These are phyloP conservation scores for Lasiodiplodia sp. DNA, from an alignment of 2,329 filamentous ascomycete genomes.

Conservation along the genomic window DNA sequence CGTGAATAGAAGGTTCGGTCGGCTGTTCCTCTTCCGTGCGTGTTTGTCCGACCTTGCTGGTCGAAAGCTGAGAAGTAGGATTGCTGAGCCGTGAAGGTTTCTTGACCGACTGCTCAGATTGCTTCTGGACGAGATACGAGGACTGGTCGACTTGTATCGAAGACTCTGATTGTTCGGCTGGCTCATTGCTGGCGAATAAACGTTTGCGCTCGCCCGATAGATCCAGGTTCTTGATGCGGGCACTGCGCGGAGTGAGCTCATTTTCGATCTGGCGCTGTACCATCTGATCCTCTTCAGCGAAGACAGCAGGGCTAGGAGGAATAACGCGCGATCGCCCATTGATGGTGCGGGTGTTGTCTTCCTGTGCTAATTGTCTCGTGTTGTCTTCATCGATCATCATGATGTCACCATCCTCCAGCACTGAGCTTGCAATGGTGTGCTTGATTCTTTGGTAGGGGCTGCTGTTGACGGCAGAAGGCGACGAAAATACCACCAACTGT, in stretches of 20 bases:
- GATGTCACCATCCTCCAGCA: not conserved
- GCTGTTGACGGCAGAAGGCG: constrained; percentile 24
- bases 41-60: constrained; percentile 38
- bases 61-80: not conserved
- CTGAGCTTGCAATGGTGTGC: constrained; percentile 24
- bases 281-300: constrained; percentile 18
- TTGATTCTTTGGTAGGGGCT: constrained; percentile 24
- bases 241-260: constrained; percentile 14
- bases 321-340: constrained; percentile 12
- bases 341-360: not conserved
- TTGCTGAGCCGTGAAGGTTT: not conserved
- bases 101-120: not conserved
- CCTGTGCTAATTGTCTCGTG: not conserved
- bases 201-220: not conserved
- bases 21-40: constrained; percentile 28
- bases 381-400: constrained; percentile 2
- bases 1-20: not conserved
- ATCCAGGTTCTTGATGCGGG: constrained; percentile 1
- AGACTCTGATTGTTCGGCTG: not conserved
- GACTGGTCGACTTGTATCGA: not conserved
- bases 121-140: not conserved
- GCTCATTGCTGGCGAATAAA: not conserved
- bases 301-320: constrained; percentile 13
- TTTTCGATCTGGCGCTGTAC: constrained; percentile 22
- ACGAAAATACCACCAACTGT: constrained; percentile 26